Evolutionary conservation across 2,329 filamentous ascomycete species (phyloP), one percentile per base, ranked within the genome.

Genomic region (Fusarium scirpi): DNA sequence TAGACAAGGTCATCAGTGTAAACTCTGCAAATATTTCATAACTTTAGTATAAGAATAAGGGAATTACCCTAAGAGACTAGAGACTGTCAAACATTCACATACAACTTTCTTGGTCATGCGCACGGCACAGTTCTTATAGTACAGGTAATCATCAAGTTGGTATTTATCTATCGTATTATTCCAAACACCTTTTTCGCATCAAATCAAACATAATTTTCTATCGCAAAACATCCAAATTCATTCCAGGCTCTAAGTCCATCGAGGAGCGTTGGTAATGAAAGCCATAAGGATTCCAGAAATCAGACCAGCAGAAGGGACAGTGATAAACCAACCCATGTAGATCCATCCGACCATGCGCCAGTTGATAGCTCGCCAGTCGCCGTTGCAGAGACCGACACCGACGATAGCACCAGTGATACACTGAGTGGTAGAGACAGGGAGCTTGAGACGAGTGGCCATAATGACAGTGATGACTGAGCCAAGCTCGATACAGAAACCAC

Each of bases 361-460:
- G 80, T 90, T 90, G 73, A 90, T 87, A 29, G 87, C 85, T 49
- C 84, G 82, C 82, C 83, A 85, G 47, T 84, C 84, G 27, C 87
- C 87, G 48, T 86, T 88, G 79, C 87, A 89, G 20, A 90, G 83
- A 62, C 87, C 88, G 52, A 90, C 88, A 64, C 88, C 88, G 47
- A 90, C 87, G 22, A 87, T 89, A 44, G 87, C 85, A 48, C 88
- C 88, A 44, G 85, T 88, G 72, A 89, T 89, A 77, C 89, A 91
- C 80, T 90, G 88, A 0, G 89, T 90, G 2, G 89, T 91, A 3
- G 88, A 90, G 32, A 91, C 84, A 4, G 89, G 89, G 3, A 91
- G 85, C 57, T 85, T 81, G 30, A 90, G 84, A 60, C 87, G 87
- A 3, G 89, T 90, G 53, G 89, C 89, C 71, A 91, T 77, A 56